Base-by-base conservation (phyloP, 176 grass and related monocot genomes). In the Stipa capillata region DNA sequence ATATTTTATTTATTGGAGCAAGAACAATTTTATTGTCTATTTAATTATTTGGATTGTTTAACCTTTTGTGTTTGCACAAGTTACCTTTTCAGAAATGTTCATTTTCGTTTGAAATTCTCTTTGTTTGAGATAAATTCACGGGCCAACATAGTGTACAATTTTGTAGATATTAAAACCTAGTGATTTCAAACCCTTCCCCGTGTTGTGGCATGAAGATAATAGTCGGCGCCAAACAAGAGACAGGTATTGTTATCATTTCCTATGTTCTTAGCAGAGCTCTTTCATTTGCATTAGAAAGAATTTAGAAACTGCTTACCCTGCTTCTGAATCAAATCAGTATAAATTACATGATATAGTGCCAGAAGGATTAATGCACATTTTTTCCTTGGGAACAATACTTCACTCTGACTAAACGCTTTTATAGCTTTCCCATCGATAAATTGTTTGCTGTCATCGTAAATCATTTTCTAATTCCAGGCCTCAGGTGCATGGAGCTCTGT, bases 131-230 rank as follows among this genome's bases (percentile, higher is more conserved):
- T 62, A n/a, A 79, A 74, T 68, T 87, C 27, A 59, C 76, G 32
- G 44, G 18, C 62, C 21, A 85, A 85, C 71, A 41, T 73, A 64
- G 63, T 75, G 37, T 70, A 49, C 28, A 35, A 36, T 88, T 85
- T 76, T 85, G 83, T 87, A 99, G 96, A 81, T 86, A 57, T 74
- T 99, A 80, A 99, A 89, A 74, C 86, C 83, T 81, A 74, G 90
- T 31, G 96, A 99, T 75, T 89, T 93, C 81, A 99, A 95, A 80
- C 96, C 96, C 61, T 95, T 99, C 78, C 96, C 96, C 33, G 65
- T 89, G 10, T 69, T 95, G 84, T 99, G 96, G 96, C 96, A 99
- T 84, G 88, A 93, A 99, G 96, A 95, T 69, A 90, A 77, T 86
- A 84, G 86, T 79, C 96, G 90, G 42, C 90, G 87, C 52, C 85